Conservation (phyloP, 148 eudicot genomes). For the Mesembryanthemum crystallinum region DNA sequence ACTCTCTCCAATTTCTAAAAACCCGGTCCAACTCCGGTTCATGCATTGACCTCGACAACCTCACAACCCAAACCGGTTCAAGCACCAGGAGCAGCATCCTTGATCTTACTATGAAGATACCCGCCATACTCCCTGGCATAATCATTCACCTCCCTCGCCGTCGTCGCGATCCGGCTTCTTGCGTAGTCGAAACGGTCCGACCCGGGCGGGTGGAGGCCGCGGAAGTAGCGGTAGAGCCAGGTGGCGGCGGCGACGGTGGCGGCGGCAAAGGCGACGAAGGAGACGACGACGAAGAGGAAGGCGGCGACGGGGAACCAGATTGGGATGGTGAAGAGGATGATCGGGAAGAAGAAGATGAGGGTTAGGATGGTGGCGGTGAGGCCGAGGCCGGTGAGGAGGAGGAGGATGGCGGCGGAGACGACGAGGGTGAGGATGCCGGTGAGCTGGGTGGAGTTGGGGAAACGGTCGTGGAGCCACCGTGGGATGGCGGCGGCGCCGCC, state of each 20-base stretch:
- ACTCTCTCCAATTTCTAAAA: too few relatives aligned
- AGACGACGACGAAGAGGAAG: conserved; percentile 35
- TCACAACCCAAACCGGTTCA: conserved; percentile 23
- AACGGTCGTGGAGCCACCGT: conserved; percentile 38
- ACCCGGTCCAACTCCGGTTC: too few relatives aligned
- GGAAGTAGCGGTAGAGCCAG: conserved; percentile 69
- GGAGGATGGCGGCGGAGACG: conserved; percentile 48
- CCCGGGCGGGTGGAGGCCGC: conserved; percentile 75
- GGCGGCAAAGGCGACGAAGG: conserved; percentile 44
- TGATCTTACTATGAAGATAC: conserved; percentile 65
- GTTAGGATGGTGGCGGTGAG: conserved; percentile 46
- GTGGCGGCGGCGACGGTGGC: conserved; percentile 32
- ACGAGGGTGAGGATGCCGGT: conserved; percentile 58
- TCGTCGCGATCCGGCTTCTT: conserved; percentile 53
- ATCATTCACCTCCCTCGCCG: conserved; percentile 87
- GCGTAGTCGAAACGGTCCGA: conserved; percentile 85
- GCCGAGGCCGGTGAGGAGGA: conserved; percentile 62
- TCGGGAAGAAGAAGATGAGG: conserved; percentile 60
- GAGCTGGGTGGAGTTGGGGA: conserved; percentile 60
- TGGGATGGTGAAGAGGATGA: conserved; percentile 64
- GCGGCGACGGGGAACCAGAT: conserved; percentile 66
- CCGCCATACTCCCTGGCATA: conserved; percentile 94
- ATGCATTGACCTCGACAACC: too few relatives aligned
- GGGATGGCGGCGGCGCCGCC: conserved; percentile 32
- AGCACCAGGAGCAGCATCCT: conserved; percentile 96